Evolutionary conservation across 2,329 filamentous ascomycete genomes (phyloP).

Genomic region (Geosmithia morbida): DNA sequence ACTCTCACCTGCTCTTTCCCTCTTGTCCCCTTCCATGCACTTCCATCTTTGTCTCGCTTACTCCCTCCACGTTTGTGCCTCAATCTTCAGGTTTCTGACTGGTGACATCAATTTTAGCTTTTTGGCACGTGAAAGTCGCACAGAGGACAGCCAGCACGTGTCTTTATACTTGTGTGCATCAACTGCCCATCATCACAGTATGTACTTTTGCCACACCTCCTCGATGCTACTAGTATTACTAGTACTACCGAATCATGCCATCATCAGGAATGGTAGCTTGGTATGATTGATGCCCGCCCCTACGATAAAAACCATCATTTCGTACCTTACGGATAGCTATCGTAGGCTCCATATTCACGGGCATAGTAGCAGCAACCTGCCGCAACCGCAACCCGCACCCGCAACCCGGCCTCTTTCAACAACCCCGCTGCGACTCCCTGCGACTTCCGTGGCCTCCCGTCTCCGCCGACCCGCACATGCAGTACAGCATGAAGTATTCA

Average conservation of each 20-base stretch:
- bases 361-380: no score
- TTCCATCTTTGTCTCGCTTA: not conserved
- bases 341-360: no score
- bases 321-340: not conserved
- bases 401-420: no score
- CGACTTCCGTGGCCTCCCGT: not conserved
- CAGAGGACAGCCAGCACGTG: no score
- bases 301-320: not conserved
- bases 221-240: not conserved
- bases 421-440: not conserved
- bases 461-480: not conserved
- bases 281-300: no score
- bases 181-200: not conserved
- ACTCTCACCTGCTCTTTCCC: not conserved
- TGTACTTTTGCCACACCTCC: not conserved
- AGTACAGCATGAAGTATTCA: no score
- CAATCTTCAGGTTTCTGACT: not conserved
- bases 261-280: not conserved
- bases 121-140: not conserved
- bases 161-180: not conserved
- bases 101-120: not conserved
- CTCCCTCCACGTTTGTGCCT: not conserved
- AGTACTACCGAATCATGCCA: not conserved
- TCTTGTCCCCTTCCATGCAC: not conserved
- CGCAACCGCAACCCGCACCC: no score